A percentile compares a stretch with the other conserved stretches of the same genome.
Conservation (phyloP, 2,329 filamentous ascomycete species). For the Sarocladium strictum region DNA sequence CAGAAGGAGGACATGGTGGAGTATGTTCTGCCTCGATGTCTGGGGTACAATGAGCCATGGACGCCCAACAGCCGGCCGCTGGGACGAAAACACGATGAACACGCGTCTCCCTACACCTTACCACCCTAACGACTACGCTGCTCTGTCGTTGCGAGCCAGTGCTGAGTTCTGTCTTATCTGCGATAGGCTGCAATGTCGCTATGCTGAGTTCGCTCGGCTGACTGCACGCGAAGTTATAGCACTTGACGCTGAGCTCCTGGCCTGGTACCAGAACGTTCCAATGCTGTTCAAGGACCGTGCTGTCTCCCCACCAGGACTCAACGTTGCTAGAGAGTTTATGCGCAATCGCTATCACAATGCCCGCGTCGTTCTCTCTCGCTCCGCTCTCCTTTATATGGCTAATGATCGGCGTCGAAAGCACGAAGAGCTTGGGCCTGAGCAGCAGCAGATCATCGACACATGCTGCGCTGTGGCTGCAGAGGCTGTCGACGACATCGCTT, state of each 20-base stretch:
- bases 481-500: constrained; percentile 24
- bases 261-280: constrained; percentile 20
- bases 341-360: constrained; percentile 24
- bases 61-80: constrained; percentile 39
- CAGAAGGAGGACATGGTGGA: constrained; percentile 66
- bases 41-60: constrained; percentile 67
- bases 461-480: constrained; percentile 22
- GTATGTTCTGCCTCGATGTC: constrained; percentile 63
- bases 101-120: constrained; percentile 17
- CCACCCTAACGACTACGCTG: constrained; percentile 19
- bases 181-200: constrained; percentile 23
- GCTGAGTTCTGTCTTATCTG: constrained; percentile 23
- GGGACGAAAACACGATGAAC: constrained; percentile 25
- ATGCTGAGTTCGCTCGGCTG: constrained; percentile 21
- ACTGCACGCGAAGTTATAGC: constrained; percentile 18
- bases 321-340: constrained; percentile 22
- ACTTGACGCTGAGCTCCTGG: constrained; percentile 22
- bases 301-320: constrained; percentile 18
- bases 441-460: constrained; percentile 16
- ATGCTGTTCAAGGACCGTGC: constrained; percentile 16
- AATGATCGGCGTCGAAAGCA: constrained; percentile 16
- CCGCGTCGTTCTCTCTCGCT: constrained; percentile 20
- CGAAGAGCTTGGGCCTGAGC: constrained; percentile 14
- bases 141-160: constrained; percentile 20
- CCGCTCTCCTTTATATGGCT: constrained; percentile 18